Base-by-base conservation (phyloP, 2,329 filamentous ascomycete species). In the Drechslerella dactyloides region DNA sequence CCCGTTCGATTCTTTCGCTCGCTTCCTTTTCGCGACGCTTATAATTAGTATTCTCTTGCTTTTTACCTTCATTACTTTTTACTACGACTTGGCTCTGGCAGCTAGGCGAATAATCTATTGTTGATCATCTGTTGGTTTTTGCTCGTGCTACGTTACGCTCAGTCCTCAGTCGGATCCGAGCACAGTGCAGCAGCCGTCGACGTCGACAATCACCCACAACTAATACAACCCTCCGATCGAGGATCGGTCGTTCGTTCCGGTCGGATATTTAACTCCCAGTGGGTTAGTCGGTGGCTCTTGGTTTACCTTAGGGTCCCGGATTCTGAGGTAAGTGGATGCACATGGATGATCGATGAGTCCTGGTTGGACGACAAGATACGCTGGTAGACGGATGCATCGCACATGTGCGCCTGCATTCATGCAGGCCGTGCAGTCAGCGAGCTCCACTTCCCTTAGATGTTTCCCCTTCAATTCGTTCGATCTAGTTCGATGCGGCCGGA, bases 71-170 rank as follows among this genome's bases (percentile, higher is more conserved):
- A 52, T 42, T n/a, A 46, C 30, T 3, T 33, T 33, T 4, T 33
- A 33, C 4, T 4, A 33, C 23, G 21, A 48, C 30, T 60, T 48
- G 27, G 57, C 48, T 60, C 51, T 35, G 17, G 17, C 27, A 53
- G 23, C 23, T 53, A 21, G 58, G 35, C 30, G 40, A 44, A 15
- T 62, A 44, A 15, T 62, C 48, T 33, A 27, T 24, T 60, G n/a
- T 60, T 44, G 35, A 50, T 27, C 33, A 44, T 13, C 3, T 42
- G n/a, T 15, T 42, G 27, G 3, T 33, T 3, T 33, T 33, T 3
- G 27, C 27, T 33, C 27, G 27, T 33, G 8, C 27, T 33, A 33
- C 4, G 8, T 8, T 3, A 33, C 27, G 27, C 8, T 33, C 27
- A 33, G n/a, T 33, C 27, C 3, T 33, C 27, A 33, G 4, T 33